Percentiles rank a stretch among this genome's conserved stretches.
These are phyloP conservation scores for Gastrolobium bilobum DNA, from an alignment of 306 rosid genomes.

Conservation along the genomic window DNA sequence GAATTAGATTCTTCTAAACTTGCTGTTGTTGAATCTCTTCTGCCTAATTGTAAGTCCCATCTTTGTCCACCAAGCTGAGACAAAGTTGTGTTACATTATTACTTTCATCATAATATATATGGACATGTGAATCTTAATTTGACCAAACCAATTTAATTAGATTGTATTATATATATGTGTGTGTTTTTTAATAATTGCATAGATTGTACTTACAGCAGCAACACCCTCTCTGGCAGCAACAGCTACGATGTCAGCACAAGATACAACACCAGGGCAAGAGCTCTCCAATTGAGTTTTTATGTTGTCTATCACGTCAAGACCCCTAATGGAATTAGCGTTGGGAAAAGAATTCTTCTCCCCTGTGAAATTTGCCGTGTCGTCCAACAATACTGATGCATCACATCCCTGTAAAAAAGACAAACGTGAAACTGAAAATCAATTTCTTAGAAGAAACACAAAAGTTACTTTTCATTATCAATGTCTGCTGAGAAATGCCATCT, in stretches of 20 bases:
- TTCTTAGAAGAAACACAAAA: background rate
- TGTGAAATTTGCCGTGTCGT: conserved; percentile 48
- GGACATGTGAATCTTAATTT: background rate
- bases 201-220: conserved; percentile 48
- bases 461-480: background rate
- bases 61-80: conserved; percentile 54
- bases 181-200: no score
- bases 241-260: conserved; percentile 66
- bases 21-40: conserved; percentile 69
- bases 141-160: no score
- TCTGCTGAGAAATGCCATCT: no score
- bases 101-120: background rate
- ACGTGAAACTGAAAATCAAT: background rate
- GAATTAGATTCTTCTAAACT: conserved; percentile 49
- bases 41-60: conserved; percentile 59
- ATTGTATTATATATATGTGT: no score
- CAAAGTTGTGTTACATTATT: background rate
- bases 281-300: conserved; percentile 53
- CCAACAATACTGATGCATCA: conserved; percentile 66
- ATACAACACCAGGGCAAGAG: conserved; percentile 54
- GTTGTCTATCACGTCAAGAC: conserved; percentile 60
- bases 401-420: conserved; percentile 57
- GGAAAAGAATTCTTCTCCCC: conserved; percentile 61
- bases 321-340: conserved; percentile 55
- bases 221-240: conserved; percentile 64